These are phyloP conservation scores for Shiraia sp. DNA, from an alignment of 2,329 filamentous ascomycete species.

Conservation along the genomic window DNA sequence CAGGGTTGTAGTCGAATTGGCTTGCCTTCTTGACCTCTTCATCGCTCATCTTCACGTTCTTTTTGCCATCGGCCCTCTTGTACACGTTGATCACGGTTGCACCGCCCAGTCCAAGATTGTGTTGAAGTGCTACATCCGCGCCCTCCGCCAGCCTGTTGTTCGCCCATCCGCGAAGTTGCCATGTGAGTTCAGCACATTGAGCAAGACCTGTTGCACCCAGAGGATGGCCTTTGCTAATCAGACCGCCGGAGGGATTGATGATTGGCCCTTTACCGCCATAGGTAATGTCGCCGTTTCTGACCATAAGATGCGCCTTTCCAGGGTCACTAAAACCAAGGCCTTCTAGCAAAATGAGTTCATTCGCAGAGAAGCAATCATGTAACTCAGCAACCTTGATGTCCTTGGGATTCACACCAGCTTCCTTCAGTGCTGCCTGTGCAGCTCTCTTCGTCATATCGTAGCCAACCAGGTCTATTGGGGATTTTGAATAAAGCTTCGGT, in stretches of 20 bases:
- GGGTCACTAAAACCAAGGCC: conserved; percentile 75
- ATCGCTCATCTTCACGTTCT: conserved; percentile 63
- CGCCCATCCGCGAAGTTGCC: conserved; percentile 94
- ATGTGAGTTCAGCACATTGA: conserved; percentile 91
- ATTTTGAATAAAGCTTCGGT: conserved; percentile 74
- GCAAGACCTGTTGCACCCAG: conserved; percentile 90
- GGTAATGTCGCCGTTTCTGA: conserved; percentile 83
- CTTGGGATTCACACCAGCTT: conserved; percentile 67
- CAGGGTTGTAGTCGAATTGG: conserved; percentile 85
- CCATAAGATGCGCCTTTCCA: conserved; percentile 89
- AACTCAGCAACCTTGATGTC: conserved; percentile 86
- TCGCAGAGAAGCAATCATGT: conserved; percentile 95
- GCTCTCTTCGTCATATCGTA: conserved; percentile 82
- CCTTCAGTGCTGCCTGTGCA: conserved; percentile 66
- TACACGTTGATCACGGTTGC: conserved; percentile 90
- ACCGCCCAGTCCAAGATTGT: conserved; percentile 89
- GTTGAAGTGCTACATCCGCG: conserved; percentile 77
- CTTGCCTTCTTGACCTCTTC: conserved; percentile 67
- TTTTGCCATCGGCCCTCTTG: conserved; percentile 75
- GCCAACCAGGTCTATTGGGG: conserved; percentile 85
- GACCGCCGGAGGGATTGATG: conserved; percentile 88
- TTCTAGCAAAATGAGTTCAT: conserved; percentile 88
- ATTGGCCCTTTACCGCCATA: conserved; percentile 76
- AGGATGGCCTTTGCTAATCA: conserved; percentile 94
- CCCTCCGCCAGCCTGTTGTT: conserved; percentile 76